These are phyloP conservation scores for Pleurotus pulmonarius DNA, from an alignment of 768 basidiomycete genomes.

Conservation along the genomic window DNA sequence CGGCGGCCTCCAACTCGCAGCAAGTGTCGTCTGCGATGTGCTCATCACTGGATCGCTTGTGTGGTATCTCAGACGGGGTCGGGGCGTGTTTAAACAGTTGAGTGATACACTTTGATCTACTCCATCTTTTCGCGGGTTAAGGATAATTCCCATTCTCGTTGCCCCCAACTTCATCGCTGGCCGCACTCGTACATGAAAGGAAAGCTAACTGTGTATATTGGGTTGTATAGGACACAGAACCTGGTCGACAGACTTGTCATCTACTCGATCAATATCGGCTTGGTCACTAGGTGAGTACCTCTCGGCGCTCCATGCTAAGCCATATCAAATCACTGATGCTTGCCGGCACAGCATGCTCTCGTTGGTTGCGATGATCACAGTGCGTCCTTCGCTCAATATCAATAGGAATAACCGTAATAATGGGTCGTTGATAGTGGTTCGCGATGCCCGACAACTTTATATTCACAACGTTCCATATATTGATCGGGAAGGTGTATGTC, in stretches of 20 bases:
- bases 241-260: not conserved
- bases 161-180: too few relatives aligned
- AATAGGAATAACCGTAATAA: too few relatives aligned
- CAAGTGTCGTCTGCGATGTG: not conserved
- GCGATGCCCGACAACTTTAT: not conserved
- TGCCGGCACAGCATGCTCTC: not conserved
- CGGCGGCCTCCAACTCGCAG: not conserved
- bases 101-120: not conserved
- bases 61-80: not conserved
- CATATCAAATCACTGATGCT: not conserved
- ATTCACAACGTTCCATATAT: not conserved
- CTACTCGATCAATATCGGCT: slow-evolving; percentile 1
- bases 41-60: not conserved
- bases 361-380: not conserved
- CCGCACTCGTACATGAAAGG: too few relatives aligned
- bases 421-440: not conserved
- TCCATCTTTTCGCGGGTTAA: not conserved
- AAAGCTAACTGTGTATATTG: not conserved
- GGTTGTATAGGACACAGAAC: not conserved
- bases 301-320: not conserved
- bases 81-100: not conserved
- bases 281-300: not conserved
- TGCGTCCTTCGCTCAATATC: not conserved
- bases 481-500: not conserved
- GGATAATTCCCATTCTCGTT: too few relatives aligned